Evolutionary conservation across 768 basidiomycete species (phyloP).

Genomic region (Boletus rubroflammeus): DNA sequence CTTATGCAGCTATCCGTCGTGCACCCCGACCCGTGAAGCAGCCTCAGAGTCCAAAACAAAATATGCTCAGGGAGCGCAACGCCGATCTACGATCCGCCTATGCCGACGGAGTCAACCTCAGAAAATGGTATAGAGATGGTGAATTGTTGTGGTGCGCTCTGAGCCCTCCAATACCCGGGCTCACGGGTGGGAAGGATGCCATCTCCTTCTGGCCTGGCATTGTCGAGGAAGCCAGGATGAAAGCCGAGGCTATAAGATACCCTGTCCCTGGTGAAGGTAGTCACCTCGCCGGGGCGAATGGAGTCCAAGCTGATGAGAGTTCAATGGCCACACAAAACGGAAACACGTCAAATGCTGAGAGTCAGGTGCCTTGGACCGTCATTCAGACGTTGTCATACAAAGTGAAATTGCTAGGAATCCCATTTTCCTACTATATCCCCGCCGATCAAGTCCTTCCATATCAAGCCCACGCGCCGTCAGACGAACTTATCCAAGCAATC

Average conservation of each 20-base stretch:
- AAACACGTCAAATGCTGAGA: constrained; percentile 9
- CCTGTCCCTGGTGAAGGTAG: constrained; percentile 1
- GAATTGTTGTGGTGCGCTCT: constrained; percentile 74
- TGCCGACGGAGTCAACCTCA: constrained; percentile 42
- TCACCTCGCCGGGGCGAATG: not conserved
- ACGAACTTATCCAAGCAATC: constrained; percentile 50
- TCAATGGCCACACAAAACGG: constrained; percentile 5
- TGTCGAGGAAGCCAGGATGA: constrained; percentile 54
- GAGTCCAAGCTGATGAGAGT: constrained; percentile 7
- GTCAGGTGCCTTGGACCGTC: constrained; percentile 51
- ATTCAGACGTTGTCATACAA: constrained; percentile 62
- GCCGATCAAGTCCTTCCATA: constrained; percentile 71
- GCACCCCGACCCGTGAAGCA: constrained; percentile 34
- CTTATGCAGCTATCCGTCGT: constrained; percentile 42
- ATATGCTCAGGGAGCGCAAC: constrained; percentile 59
- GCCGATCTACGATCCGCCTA: constrained; percentile 60
- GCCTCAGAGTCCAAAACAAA: constrained; percentile 39
- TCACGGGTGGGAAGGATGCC: constrained; percentile 34
- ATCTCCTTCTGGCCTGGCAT: constrained; percentile 76
- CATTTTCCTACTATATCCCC: constrained; percentile 43
- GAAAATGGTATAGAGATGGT: constrained; percentile 61
- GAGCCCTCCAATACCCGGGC: constrained; percentile 44
- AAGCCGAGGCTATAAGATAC: constrained; percentile 39
- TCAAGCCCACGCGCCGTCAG: constrained; percentile 58
- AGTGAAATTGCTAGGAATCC: constrained; percentile 62